phyloP scores from a whole-genome alignment of 2,329 filamentous ascomycete genomes.

The Metarhizium sp. region DNA sequence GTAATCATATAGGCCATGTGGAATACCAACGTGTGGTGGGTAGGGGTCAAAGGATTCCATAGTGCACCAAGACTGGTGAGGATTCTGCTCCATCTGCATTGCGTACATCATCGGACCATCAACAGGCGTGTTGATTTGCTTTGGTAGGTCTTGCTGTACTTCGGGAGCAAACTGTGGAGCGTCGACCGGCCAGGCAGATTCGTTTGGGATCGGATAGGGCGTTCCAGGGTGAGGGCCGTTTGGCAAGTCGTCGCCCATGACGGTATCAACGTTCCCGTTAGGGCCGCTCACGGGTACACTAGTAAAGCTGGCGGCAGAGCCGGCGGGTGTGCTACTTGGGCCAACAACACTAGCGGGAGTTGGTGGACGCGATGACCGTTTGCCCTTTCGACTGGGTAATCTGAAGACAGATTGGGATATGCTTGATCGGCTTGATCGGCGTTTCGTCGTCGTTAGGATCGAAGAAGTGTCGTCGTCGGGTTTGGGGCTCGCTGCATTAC shows the following conservation, averaged over 20 bases:
- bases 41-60: constrained; percentile 11
- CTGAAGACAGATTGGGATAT: constrained; percentile 20
- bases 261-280: constrained; percentile 12
- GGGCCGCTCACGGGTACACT: neutral
- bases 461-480: constrained; percentile 19
- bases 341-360: constrained; percentile 19
- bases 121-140: constrained; percentile 23
- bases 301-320: neutral
- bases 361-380: constrained; percentile 25
- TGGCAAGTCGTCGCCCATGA: constrained; percentile 25
- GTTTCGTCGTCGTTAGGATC: constrained; percentile 17
- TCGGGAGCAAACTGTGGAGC: constrained; percentile 31
- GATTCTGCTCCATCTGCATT: constrained; percentile 21
- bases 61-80: constrained; percentile 16
- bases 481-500: constrained; percentile 13
- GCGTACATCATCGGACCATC: constrained; percentile 20
- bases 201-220: constrained; percentile 29
- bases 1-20: constrained; percentile 15
- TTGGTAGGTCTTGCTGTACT: constrained; percentile 14
- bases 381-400: constrained; percentile 24
- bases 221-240: constrained; percentile 30
- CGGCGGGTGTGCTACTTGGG: constrained; percentile 5
- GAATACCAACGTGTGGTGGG: constrained; percentile 7
- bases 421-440: constrained; percentile 17
- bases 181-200: constrained; percentile 26